A percentile compares a stretch with the other conserved stretches of the same genome.
phyloP scores from a whole-genome alignment of 2,329 filamentous ascomycete species.

The Xylariaceae sp. region DNA sequence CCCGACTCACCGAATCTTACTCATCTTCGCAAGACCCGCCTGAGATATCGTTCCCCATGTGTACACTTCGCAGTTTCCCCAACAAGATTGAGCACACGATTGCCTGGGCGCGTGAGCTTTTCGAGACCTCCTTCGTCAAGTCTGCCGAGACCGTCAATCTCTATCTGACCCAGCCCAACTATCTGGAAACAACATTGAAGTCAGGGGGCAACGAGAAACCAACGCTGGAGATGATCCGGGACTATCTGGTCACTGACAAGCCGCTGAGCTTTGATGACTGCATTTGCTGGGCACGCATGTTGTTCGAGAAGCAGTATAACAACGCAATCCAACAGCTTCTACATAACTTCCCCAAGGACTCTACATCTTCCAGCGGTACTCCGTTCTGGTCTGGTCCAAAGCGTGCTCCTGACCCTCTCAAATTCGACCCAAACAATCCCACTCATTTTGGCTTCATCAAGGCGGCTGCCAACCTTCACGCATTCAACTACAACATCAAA shows the following conservation, averaged over 20 bases:
- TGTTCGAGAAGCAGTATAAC: constrained; percentile 96
- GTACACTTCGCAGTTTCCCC: constrained; percentile 92
- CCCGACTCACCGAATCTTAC: constrained; percentile 90
- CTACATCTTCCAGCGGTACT: constrained; percentile 79
- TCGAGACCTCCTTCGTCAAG: constrained; percentile 90
- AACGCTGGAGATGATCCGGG: constrained; percentile 82
- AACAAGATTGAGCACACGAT: constrained; percentile 99
- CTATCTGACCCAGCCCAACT: constrained; percentile 88
- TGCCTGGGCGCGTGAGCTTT: constrained; percentile 94
- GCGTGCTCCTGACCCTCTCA: constrained; percentile 86
- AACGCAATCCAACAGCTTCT: constrained; percentile 94
- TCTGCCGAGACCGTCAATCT: constrained; percentile 91
- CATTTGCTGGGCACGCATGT: constrained; percentile 86
- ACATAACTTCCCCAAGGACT: constrained; percentile 96
- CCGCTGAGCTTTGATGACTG: constrained; percentile 93
- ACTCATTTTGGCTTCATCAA: constrained; percentile 88
- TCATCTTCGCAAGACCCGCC: constrained; percentile 95
- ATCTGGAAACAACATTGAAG: constrained; percentile 80
- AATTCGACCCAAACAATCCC: constrained; percentile 78
- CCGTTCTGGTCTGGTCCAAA: constrained; percentile 98
- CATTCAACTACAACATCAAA: constrained; percentile 97
- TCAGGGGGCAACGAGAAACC: constrained; percentile 94
- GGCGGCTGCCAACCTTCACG: constrained; percentile 85
- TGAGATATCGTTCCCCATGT: constrained; percentile 99
- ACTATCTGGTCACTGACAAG: constrained; percentile 88